These are phyloP conservation scores for Fusarium sp. DNA, from an alignment of 2,329 filamentous ascomycete genomes.

Conservation along the genomic window DNA sequence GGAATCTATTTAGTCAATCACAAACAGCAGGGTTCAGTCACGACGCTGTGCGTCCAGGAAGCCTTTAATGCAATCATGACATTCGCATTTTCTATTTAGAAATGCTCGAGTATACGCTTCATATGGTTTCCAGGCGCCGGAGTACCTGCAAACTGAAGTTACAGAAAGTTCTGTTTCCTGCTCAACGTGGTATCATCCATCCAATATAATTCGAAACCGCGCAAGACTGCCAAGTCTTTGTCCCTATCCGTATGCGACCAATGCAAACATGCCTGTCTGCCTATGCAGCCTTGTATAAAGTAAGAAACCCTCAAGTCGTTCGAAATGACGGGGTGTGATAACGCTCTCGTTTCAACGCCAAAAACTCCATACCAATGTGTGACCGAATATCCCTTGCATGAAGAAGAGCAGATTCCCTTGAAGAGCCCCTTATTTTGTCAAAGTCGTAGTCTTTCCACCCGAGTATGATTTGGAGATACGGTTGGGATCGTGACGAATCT, in stretches of 20 bases:
- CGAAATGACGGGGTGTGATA: conserved; percentile 24
- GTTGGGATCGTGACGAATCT: conserved; percentile 62
- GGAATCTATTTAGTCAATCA: too few species aligned
- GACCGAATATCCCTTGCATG: conserved; percentile 15
- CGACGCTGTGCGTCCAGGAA: not conserved
- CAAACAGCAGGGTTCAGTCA: too few species aligned
- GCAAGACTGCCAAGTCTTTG: conserved; percentile 32
- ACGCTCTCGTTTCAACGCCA: conserved; percentile 34
- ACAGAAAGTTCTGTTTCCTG: conserved; percentile 23
- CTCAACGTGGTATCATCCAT: conserved; percentile 45
- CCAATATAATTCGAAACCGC: conserved; percentile 42
- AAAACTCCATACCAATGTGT: conserved; percentile 40
- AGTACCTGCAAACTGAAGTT: conserved; percentile 4
- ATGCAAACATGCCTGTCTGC: conserved; percentile 37
- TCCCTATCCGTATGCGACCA: conserved; percentile 22
- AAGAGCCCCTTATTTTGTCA: conserved; percentile 31
- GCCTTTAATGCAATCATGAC: not conserved
- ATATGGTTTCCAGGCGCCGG: not conserved
- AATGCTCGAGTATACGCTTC: conserved; percentile 1
- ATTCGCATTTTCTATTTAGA: not conserved
- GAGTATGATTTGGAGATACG: conserved; percentile 46
- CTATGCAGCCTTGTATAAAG: conserved; percentile 26
- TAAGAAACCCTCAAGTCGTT: conserved; percentile 16
- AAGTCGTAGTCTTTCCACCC: conserved; percentile 14
- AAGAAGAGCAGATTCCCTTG: conserved; percentile 15